Evolutionary conservation across 768 basidiomycete genomes (phyloP).

Genomic region (Scleroderma citrinum): DNA sequence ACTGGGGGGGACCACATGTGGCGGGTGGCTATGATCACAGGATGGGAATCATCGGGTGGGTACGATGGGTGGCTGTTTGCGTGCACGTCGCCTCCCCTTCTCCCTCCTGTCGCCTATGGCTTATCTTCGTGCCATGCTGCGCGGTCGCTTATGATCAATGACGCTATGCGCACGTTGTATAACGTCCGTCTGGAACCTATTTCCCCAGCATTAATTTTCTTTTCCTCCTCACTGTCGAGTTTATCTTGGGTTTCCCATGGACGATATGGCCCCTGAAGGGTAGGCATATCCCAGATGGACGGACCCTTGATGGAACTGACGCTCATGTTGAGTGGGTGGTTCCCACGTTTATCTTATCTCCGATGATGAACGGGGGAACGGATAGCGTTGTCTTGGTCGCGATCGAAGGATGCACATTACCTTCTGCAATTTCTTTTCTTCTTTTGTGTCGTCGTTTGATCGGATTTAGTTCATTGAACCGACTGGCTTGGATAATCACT

Average conservation of each 20-base stretch:
- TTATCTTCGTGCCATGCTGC: background rate
- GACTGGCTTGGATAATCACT: conserved; percentile 2
- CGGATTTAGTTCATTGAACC: background rate
- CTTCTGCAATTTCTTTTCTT: too few relatives aligned
- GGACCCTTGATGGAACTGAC: conserved; percentile 7
- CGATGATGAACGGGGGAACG: background rate
- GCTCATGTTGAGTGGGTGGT: conserved; percentile 16
- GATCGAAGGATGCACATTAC: background rate
- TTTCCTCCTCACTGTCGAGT: conserved; percentile 7
- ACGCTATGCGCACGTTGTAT: background rate
- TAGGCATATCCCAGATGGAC: background rate
- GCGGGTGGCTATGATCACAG: background rate
- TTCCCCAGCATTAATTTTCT: conserved; percentile 1
- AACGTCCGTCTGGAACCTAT: too few relatives aligned
- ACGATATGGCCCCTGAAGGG: background rate
- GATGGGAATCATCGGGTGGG: background rate
- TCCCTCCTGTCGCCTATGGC: background rate
- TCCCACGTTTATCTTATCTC: conserved; percentile 23
- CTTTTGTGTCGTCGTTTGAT: background rate
- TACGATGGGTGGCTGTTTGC: background rate
- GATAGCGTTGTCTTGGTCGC: background rate
- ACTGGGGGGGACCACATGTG: background rate
- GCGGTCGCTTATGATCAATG: background rate
- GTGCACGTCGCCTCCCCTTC: background rate
- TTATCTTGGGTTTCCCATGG: conserved; percentile 1